phyloP scores from a whole-genome alignment of 176 grass and related monocot genomes.

The Poa annua region DNA sequence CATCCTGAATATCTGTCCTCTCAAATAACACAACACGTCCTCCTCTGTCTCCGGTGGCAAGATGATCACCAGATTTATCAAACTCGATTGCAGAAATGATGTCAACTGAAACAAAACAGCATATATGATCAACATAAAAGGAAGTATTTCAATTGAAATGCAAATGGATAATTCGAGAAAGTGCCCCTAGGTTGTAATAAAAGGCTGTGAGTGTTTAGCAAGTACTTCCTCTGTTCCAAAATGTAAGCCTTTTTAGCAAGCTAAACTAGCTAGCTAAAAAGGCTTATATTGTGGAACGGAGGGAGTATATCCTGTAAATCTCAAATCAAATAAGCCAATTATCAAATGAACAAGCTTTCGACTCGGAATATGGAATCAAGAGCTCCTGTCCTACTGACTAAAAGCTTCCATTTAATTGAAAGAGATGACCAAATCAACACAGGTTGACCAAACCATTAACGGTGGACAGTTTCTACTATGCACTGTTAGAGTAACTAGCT shows the following conservation, averaged over 20 bases:
- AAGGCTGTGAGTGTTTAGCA: slow-evolving; percentile 16
- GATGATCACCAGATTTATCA: slow-evolving; percentile 93
- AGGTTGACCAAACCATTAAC: background rate
- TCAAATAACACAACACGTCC: slow-evolving; percentile 93
- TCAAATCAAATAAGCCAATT: slow-evolving; percentile 8
- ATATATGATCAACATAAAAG: slow-evolving; percentile 24
- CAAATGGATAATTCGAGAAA: slow-evolving; percentile 13
- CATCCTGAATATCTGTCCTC: slow-evolving; percentile 73
- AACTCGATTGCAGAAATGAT: slow-evolving; percentile 96
- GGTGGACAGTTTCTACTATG: background rate
- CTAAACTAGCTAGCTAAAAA: too few species aligned
- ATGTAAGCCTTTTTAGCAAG: too few species aligned
- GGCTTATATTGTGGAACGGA: too few species aligned
- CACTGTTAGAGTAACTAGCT: too few species aligned
- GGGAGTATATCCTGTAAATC: slow-evolving; percentile 14
- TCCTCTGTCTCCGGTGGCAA: slow-evolving; percentile 91
- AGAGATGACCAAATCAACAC: background rate
- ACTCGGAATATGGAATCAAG: background rate
- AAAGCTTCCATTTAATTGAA: slow-evolving; percentile 13
- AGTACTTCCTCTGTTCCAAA: too few species aligned
- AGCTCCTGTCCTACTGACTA: background rate
- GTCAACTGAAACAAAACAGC: slow-evolving; percentile 70
- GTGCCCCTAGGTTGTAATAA: slow-evolving; percentile 31
- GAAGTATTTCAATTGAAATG: slow-evolving; percentile 39
- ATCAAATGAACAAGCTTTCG: background rate